Percentiles rank a stretch among this genome's conserved stretches.
These are phyloP conservation scores for Trichoderma parareesei DNA, from an alignment of 495 filamentous ascomycete genomes.

Conservation along the genomic window DNA sequence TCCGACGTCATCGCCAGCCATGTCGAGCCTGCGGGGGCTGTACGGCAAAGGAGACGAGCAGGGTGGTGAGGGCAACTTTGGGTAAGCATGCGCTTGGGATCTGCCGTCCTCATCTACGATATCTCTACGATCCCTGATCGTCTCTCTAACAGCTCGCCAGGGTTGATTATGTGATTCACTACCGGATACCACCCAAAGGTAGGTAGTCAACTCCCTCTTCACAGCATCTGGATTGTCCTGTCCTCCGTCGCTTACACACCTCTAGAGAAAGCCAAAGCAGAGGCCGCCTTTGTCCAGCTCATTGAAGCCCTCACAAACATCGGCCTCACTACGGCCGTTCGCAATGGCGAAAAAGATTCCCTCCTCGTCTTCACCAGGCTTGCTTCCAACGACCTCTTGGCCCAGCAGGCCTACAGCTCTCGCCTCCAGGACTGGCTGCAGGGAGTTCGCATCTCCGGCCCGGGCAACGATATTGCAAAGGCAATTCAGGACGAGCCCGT, in stretches of 20 bases:
- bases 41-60: constrained; percentile 24
- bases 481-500: constrained; percentile 59
- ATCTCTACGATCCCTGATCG: constrained; percentile 31
- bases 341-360: constrained; percentile 67
- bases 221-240: not conserved
- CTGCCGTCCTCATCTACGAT: not conserved
- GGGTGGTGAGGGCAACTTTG: constrained; percentile 30
- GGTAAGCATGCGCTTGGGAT: constrained; percentile 11
- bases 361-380: constrained; percentile 79
- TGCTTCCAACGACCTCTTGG: constrained; percentile 54
- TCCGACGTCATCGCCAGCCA: constrained; percentile 20
- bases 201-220: constrained; percentile 20
- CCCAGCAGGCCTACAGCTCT: constrained; percentile 54
- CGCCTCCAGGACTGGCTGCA: constrained; percentile 96
- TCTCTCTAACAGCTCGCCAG: constrained; percentile 22
- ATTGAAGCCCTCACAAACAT: constrained; percentile 60
- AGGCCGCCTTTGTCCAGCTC: constrained; percentile 65
- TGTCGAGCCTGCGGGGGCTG: constrained; percentile 27
- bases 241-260: not conserved
- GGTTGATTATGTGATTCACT: constrained; percentile 91
- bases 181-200: constrained; percentile 61
- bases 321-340: constrained; percentile 77
- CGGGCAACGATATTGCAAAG: constrained; percentile 61
- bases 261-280: constrained; percentile 58
- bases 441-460: constrained; percentile 72